Base-by-base conservation (phyloP, 306 rosid species). In the Castanea sativa region DNA sequence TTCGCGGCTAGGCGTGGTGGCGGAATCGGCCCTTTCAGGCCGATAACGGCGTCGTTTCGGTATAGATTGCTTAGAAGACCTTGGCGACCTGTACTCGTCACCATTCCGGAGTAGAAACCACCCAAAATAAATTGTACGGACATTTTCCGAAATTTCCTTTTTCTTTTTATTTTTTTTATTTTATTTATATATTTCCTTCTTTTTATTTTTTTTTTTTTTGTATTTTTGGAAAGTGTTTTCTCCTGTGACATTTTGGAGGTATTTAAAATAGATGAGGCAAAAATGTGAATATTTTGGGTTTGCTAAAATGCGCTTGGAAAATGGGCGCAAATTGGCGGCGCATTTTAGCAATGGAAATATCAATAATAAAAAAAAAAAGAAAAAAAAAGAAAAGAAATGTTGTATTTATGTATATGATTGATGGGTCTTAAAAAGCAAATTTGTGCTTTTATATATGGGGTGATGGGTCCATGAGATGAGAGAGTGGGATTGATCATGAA, bases 31-130 rank as follows among this genome's bases (percentile, higher is more conserved):
- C 67, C 89, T 4, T 88, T 90, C 70, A 87, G 97, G 6, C 98
- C 95, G 15, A 63, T 87, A 1, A 75, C 94, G 11, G 87, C 92
- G 60, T 86, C 90, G 76, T 89, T 93, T 51, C 90, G 96, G 45
- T 85, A 88, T 76, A 79, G 97, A 80, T 83, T 94, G 45, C 94
- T 94, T 19, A 85, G 92, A 84, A 82, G 96, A 79, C 88, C 91
- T 74, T 92, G 98, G 96, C 94, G 98, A 33, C 98, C 97, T 18
- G 86, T 90, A 67, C 90, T 94, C 30, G 87, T 90, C 73, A 70
- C 93, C 21, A 92, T 94, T 76, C 98, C 98, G 4, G 98, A 94
- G 90, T 89, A 81, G 80, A 33, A 20, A 73, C 63, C 32, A 53
- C 32, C 59, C 79, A 60, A 64, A 55, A 78, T 41, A 76, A 25